Percentiles rank a stretch among this genome's conserved stretches.
Conservation (phyloP, 805 yeast species). For the Ogataea neopini region DNA sequence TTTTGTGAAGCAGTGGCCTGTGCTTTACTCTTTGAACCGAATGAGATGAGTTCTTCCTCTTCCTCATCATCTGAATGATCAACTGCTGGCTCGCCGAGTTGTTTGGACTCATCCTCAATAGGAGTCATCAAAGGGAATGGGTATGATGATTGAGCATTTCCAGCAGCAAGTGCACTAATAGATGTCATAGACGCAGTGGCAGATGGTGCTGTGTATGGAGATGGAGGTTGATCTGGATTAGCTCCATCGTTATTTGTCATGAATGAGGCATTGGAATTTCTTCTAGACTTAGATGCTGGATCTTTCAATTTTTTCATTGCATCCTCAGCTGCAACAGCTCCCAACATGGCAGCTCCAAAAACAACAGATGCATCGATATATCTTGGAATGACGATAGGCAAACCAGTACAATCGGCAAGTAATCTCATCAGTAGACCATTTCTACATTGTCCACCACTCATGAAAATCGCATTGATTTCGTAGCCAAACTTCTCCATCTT, state of each 20-base stretch:
- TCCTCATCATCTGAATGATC: slow-evolving; percentile 35
- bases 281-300: slow-evolving; percentile 25
- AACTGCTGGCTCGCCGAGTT: slow-evolving; percentile 27
- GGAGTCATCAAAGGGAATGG: slow-evolving; percentile 52
- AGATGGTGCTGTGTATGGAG: slow-evolving; percentile 79
- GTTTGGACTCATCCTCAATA: slow-evolving; percentile 36
- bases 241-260: slow-evolving; percentile 9
- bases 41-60: slow-evolving; percentile 51
- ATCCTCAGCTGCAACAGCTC: slow-evolving; percentile 88
- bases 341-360: slow-evolving; percentile 91
- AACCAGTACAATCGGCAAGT: slow-evolving; percentile 88
- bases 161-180: slow-evolving; percentile 48
- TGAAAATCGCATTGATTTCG: slow-evolving; percentile 68
- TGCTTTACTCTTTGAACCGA: slow-evolving; percentile 57
- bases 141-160: slow-evolving; percentile 38
- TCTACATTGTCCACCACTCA: slow-evolving; percentile 97
- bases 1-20: slow-evolving; percentile 54
- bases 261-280: slow-evolving; percentile 31
- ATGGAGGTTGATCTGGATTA: slow-evolving; percentile 40
- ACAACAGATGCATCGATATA: slow-evolving; percentile 97
- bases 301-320: slow-evolving; percentile 38
- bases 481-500: slow-evolving; percentile 84
- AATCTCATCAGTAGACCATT: slow-evolving; percentile 86
- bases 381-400: slow-evolving; percentile 89
- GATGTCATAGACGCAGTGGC: slow-evolving; percentile 73